Conservation (phyloP, 768 basidiomycete genomes). For the Pulveroboletus sp. region DNA sequence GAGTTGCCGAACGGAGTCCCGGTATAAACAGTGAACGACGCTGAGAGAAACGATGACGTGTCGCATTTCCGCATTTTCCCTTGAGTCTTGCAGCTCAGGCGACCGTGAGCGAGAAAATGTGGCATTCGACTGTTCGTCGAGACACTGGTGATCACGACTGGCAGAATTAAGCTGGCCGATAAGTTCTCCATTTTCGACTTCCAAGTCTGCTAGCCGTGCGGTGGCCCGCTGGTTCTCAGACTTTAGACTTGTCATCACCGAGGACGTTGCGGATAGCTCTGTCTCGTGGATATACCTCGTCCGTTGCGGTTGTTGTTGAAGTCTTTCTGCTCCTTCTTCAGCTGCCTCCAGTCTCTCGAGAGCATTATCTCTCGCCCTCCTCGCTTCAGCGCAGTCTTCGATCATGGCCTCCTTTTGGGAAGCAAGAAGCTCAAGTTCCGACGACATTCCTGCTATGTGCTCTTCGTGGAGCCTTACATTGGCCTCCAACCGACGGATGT, state of each 20-base stretch:
- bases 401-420: constrained; percentile 77
- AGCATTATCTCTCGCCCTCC: constrained; percentile 68
- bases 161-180: constrained; percentile 14
- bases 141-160: constrained; percentile 2
- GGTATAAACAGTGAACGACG: constrained; percentile 16
- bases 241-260: constrained; percentile 36
- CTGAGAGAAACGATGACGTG: constrained; percentile 25
- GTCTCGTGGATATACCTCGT: constrained; percentile 26
- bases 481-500: constrained; percentile 69
- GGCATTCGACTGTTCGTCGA: constrained; percentile 9
- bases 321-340: constrained; percentile 57
- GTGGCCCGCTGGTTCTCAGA: constrained; percentile 26
- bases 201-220: constrained; percentile 13
- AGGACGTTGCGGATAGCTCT: constrained; percentile 36
- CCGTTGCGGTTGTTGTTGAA: constrained; percentile 27
- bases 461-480: constrained; percentile 75
- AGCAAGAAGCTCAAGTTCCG: constrained; percentile 59
- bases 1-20: constrained; percentile 9
- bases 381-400: constrained; percentile 75
- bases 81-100: constrained; percentile 9
- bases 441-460: constrained; percentile 61
- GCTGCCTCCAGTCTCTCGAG: constrained; percentile 49
- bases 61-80: constrained; percentile 5
- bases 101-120: constrained; percentile 5
- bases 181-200: constrained; percentile 14